phyloP scores from a whole-genome alignment of 1,284 basidiomycete genomes.

The Xanthoconium separans region DNA sequence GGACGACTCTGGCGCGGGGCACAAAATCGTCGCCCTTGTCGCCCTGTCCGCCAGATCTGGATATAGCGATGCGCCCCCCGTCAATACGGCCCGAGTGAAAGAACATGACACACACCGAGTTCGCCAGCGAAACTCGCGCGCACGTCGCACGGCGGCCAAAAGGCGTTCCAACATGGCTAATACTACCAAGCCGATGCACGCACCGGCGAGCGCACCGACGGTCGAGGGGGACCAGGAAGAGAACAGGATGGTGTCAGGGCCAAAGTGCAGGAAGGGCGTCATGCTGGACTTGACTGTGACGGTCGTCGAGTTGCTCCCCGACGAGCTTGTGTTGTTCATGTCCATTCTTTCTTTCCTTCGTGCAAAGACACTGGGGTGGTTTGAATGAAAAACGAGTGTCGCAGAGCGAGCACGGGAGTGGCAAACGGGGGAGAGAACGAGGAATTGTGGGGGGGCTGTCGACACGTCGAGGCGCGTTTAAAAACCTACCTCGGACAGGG shows the following conservation, averaged over 20 bases:
- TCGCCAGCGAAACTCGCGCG: conserved; percentile 57
- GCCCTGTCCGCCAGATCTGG: too few relatives aligned
- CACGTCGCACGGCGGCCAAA: conserved; percentile 52
- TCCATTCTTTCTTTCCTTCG: neutral
- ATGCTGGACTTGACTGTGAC: conserved; percentile 26
- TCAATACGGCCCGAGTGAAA: conserved; percentile 8
- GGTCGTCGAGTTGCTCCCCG: conserved; percentile 7
- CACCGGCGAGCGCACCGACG: conserved; percentile 66
- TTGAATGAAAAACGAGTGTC: too few relatives aligned
- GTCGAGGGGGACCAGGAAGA: conserved; percentile 71
- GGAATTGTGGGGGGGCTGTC: too few relatives aligned
- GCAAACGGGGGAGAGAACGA: too few relatives aligned
- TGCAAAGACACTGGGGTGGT: too few relatives aligned
- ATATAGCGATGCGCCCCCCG: too few relatives aligned
- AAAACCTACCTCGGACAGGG: too few relatives aligned
- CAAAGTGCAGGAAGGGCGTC: conserved; percentile 67
- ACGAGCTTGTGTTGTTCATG: neutral
- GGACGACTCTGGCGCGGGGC: neutral
- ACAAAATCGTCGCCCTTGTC: neutral
- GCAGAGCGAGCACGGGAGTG: too few relatives aligned
- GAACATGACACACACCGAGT: conserved; percentile 45
- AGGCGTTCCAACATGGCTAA: conserved; percentile 69
- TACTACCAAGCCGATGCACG: conserved; percentile 68
- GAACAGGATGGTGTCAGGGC: conserved; percentile 58
- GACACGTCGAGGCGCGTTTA: too few relatives aligned